phyloP scores from a whole-genome alignment of 2,329 filamentous ascomycete species.

The Fusarium sp. region DNA sequence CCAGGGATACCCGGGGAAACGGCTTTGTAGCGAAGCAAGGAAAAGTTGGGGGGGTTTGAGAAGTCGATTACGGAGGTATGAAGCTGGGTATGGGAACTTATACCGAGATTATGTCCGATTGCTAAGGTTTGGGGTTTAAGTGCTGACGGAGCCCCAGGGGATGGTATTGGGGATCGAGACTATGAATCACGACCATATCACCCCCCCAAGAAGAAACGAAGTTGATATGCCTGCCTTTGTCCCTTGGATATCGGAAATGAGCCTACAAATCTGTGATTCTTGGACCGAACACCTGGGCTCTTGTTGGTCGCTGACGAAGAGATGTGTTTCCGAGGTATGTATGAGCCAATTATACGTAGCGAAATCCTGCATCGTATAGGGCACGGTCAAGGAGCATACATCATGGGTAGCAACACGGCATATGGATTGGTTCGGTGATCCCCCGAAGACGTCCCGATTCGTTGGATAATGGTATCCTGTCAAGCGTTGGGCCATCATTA shows the following conservation, averaged over 20 bases:
- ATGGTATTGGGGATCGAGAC: neutral
- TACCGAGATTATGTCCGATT: conserved; percentile 1
- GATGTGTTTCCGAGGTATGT: neutral
- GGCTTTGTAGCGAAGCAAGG: neutral
- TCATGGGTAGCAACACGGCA: conserved; percentile 1
- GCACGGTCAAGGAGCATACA: neutral
- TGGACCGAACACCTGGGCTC: neutral
- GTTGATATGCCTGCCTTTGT: neutral
- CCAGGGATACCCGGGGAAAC: conserved; percentile 1
- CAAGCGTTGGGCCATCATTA: neutral
- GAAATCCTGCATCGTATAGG: conserved; percentile 5
- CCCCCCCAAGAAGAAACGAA: neutral
- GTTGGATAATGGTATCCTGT: neutral
- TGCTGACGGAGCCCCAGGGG: neutral
- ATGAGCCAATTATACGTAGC: neutral
- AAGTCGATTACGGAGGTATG: neutral
- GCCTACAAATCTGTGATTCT: neutral
- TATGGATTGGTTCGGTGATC: conserved; percentile 11
- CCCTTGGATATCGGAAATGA: neutral
- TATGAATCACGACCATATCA: too few relatives aligned
- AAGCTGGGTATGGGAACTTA: neutral
- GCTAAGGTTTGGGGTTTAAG: neutral
- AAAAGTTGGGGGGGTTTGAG: neutral
- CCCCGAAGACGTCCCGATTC: conserved; percentile 4
- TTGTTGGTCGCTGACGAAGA: neutral